Conservation (phyloP, 768 basidiomycete species). For the Mycena vulgaris region DNA sequence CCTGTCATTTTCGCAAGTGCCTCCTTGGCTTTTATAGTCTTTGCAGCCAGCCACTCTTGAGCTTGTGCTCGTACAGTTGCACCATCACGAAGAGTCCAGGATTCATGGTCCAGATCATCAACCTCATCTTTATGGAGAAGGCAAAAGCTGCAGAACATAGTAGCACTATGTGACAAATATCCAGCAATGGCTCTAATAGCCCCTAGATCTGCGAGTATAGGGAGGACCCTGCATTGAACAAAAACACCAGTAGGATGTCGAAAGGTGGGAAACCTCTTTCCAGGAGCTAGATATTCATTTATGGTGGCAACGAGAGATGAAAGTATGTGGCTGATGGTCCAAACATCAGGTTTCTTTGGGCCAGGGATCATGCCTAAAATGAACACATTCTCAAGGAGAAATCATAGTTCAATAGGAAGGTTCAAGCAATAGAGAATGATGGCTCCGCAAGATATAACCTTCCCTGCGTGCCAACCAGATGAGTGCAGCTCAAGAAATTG, state of each 20-base stretch:
- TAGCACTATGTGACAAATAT: constrained; percentile 30
- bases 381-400: not conserved
- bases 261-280: not conserved
- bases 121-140: not conserved
- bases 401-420: not conserved
- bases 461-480: not conserved
- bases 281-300: not conserved
- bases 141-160: constrained; percentile 26
- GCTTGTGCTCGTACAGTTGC: constrained; percentile 12
- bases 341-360: not conserved
- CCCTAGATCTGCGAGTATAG: constrained; percentile 1
- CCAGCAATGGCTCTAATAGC: constrained; percentile 22
- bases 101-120: constrained; percentile 4
- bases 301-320: not conserved
- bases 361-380: constrained; percentile 1
- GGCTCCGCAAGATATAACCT: not conserved
- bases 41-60: constrained; percentile 4
- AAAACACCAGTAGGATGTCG: not conserved
- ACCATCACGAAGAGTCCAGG: constrained; percentile 23
- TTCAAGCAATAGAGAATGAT: constrained; percentile 5
- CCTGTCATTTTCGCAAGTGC: constrained; percentile 17
- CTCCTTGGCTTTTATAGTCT: not conserved
- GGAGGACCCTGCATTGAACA: not conserved
- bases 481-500: not conserved
- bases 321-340: not conserved